These are phyloP conservation scores for Cucurbitaria berberidis DNA, from an alignment of 2,329 filamentous ascomycete species.

Conservation along the genomic window DNA sequence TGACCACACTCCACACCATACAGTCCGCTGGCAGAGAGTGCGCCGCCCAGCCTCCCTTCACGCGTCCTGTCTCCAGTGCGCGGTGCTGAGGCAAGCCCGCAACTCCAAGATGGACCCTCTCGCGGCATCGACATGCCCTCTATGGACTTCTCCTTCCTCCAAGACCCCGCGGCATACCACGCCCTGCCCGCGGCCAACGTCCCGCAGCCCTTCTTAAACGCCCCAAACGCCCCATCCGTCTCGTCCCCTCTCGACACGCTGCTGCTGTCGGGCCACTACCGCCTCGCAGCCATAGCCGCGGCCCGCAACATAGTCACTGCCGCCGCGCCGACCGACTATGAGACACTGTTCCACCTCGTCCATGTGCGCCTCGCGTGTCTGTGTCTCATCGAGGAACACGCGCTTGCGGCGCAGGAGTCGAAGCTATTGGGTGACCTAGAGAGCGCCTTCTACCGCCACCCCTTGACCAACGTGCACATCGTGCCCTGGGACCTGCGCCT, in stretches of 20 bases:
- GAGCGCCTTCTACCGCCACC: slow-evolving; percentile 58
- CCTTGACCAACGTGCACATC: slow-evolving; percentile 60
- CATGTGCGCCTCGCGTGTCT: slow-evolving; percentile 84
- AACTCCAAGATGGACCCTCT: slow-evolving; percentile 26
- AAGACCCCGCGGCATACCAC: slow-evolving; percentile 60
- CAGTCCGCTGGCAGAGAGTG: slow-evolving; percentile 31
- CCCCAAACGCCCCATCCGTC: slow-evolving; percentile 66
- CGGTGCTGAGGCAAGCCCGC: slow-evolving; percentile 19
- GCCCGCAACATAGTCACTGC: slow-evolving; percentile 64
- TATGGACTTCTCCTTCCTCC: slow-evolving; percentile 70
- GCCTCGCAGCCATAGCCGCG: slow-evolving; percentile 74
- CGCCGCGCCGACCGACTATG: slow-evolving; percentile 62
- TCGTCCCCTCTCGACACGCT: slow-evolving; percentile 70
- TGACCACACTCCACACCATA: slow-evolving; percentile 1
- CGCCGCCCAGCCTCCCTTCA: slow-evolving; percentile 17
- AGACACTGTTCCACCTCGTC: slow-evolving; percentile 75
- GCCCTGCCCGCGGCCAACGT: slow-evolving; percentile 70
- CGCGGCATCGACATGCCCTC: slow-evolving; percentile 47
- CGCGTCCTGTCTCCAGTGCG: slow-evolving; percentile 32
- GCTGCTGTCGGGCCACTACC: slow-evolving; percentile 76
- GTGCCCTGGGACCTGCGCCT: slow-evolving; percentile 89
- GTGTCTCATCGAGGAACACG: slow-evolving; percentile 73
- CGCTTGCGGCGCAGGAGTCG: slow-evolving; percentile 64
- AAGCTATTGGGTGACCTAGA: slow-evolving; percentile 67
- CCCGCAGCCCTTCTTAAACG: slow-evolving; percentile 70